Conservation (phyloP, 345 rosid genomes). For the Excoecaria cochinchinensis region DNA sequence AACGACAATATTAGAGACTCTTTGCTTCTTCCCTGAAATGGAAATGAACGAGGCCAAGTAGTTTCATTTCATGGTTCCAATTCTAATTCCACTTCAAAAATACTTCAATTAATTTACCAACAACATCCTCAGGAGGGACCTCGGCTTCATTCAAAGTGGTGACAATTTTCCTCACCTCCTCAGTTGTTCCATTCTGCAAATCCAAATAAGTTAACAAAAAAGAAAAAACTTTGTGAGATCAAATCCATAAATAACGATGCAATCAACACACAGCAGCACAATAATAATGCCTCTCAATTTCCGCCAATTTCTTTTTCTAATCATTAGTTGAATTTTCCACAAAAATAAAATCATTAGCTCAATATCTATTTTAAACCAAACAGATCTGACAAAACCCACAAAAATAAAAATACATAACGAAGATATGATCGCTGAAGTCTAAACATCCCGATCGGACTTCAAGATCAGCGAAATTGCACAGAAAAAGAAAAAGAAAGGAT, state of each 20-base stretch:
- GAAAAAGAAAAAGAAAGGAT: neutral
- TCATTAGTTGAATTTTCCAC: neutral
- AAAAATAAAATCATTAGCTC: too few relatives aligned
- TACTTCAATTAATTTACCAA: slow-evolving; percentile 35
- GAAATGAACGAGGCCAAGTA: neutral
- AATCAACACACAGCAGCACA: neutral
- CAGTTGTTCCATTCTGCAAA: slow-evolving; percentile 63
- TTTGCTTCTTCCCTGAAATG: neutral
- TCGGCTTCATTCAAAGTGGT: slow-evolving; percentile 56
- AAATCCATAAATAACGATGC: neutral
- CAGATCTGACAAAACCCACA: slow-evolving; percentile 8
- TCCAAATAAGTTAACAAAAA: neutral
- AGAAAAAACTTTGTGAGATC: neutral
- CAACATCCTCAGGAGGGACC: slow-evolving; percentile 62
- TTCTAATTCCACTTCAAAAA: neutral
- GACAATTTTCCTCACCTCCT: slow-evolving; percentile 73
- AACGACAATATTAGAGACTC: neutral
- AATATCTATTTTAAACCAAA: neutral
- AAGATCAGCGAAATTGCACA: neutral
- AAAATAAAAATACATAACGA: neutral
- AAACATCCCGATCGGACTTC: neutral
- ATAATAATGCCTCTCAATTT: neutral
- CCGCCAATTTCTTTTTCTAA: neutral
- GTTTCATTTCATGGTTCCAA: neutral
- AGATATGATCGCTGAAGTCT: neutral